These are phyloP conservation scores for Geotrichum reessii DNA, from an alignment of 1,139 yeast species.

Conservation along the genomic window DNA sequence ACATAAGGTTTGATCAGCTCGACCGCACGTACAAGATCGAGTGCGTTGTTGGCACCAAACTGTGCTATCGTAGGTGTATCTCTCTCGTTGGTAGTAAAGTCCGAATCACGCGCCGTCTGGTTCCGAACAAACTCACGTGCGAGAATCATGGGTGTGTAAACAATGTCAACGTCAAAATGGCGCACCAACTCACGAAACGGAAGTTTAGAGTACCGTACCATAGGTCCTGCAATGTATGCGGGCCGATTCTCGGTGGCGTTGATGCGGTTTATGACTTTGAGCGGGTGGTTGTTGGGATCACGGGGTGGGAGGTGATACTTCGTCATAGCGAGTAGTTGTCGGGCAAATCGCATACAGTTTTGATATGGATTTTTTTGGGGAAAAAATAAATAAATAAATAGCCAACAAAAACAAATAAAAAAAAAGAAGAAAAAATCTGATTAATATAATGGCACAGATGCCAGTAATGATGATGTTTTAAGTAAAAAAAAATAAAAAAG, in stretches of 20 bases:
- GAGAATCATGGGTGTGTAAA: slow-evolving; percentile 91
- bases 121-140: slow-evolving; percentile 93
- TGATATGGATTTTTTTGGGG: not conserved
- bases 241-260: slow-evolving; percentile 47
- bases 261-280: slow-evolving; percentile 44
- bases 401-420: too few species aligned
- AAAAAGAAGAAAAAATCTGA: too few species aligned
- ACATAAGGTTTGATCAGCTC: slow-evolving; percentile 86
- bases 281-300: slow-evolving; percentile 51
- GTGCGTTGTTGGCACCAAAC: slow-evolving; percentile 82
- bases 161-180: slow-evolving; percentile 70
- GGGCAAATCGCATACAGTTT: not conserved
- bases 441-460: too few species aligned
- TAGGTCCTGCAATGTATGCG: slow-evolving; percentile 84
- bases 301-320: slow-evolving; percentile 25
- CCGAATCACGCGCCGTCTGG: slow-evolving; percentile 70
- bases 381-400: too few species aligned
- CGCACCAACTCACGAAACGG: slow-evolving; percentile 83
- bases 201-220: slow-evolving; percentile 92
- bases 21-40: slow-evolving; percentile 77
- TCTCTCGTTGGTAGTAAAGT: slow-evolving; percentile 66
- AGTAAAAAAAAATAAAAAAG: too few species aligned
- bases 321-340: not conserved
- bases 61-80: slow-evolving; percentile 81
- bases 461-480: not conserved